Conservation (phyloP, 768 basidiomycete genomes). For the Hypholoma fasciculare region DNA sequence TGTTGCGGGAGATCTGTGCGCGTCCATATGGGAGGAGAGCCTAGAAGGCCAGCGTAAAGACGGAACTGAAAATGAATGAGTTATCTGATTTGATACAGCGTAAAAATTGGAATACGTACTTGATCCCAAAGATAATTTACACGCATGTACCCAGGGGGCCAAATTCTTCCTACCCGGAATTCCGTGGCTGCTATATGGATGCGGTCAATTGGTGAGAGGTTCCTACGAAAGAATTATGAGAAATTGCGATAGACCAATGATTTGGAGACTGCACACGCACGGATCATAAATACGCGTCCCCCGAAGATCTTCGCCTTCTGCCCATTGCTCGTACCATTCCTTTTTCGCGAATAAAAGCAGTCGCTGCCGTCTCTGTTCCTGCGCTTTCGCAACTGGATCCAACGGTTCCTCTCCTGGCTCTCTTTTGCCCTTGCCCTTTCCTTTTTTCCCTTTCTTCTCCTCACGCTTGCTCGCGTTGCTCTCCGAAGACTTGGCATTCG, state of each 20-base stretch:
- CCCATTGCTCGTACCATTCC: slow-evolving; percentile 74
- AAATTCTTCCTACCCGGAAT: slow-evolving; percentile 43
- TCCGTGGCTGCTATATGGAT: slow-evolving; percentile 58
- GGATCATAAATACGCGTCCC: slow-evolving; percentile 42
- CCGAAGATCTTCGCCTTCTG: slow-evolving; percentile 55
- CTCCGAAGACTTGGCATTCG: slow-evolving; percentile 50
- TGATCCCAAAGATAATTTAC: slow-evolving; percentile 63
- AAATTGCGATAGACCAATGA: not conserved
- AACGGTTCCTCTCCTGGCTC: not conserved
- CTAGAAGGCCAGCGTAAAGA: slow-evolving; percentile 57
- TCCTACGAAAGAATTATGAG: slow-evolving; percentile 29
- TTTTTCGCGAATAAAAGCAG: slow-evolving; percentile 23
- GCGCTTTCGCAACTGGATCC: slow-evolving; percentile 16
- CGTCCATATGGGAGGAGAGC: slow-evolving; percentile 45
- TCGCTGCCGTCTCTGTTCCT: slow-evolving; percentile 16
- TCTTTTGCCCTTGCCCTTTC: slow-evolving; percentile 9
- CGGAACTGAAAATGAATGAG: slow-evolving; percentile 48
- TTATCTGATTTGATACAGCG: not conserved
- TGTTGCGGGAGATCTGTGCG: slow-evolving; percentile 35
- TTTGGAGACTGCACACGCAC: slow-evolving; percentile 34
- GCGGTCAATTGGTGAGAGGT: slow-evolving; percentile 48
- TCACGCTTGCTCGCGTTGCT: slow-evolving; percentile 28
- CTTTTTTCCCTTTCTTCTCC: not conserved
- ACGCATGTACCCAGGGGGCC: slow-evolving; percentile 36
- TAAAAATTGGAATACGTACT: slow-evolving; percentile 31